phyloP scores from a whole-genome alignment of 2,329 filamentous ascomycete genomes.

The Paracoccidioides brasiliensis region DNA sequence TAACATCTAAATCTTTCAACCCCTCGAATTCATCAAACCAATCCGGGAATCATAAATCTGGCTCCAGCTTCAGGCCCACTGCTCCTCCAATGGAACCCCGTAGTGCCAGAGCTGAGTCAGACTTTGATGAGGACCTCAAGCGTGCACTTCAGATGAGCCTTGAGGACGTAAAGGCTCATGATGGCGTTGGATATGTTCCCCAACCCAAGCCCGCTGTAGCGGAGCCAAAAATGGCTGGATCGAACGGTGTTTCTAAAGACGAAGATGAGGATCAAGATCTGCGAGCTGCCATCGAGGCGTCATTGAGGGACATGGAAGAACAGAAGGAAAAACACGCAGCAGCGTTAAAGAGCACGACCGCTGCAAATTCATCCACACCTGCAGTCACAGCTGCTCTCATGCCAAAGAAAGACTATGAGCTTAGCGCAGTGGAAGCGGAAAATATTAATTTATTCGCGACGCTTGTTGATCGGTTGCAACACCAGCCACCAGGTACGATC shows the following conservation, averaged over 20 bases:
- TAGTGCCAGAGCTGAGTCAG: slow-evolving; percentile 73
- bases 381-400: slow-evolving; percentile 39
- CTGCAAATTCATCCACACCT: slow-evolving; percentile 37
- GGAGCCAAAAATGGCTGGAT: slow-evolving; percentile 27
- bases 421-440: slow-evolving; percentile 85
- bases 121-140: slow-evolving; percentile 90
- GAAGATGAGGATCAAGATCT: slow-evolving; percentile 89
- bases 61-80: slow-evolving; percentile 50
- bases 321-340: slow-evolving; percentile 87
- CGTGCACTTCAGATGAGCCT: slow-evolving; percentile 91
- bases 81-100: slow-evolving; percentile 75
- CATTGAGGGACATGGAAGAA: slow-evolving; percentile 91
- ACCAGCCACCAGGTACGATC: slow-evolving; percentile 89
- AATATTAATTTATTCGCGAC: slow-evolving; percentile 96
- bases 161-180: slow-evolving; percentile 72
- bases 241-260: slow-evolving; percentile 34
- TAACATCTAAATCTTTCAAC: slow-evolving; percentile 56
- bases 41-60: slow-evolving; percentile 29
- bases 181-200: slow-evolving; percentile 56
- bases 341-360: slow-evolving; percentile 65
- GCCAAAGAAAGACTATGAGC: slow-evolving; percentile 85
- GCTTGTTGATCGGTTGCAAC: slow-evolving; percentile 83
- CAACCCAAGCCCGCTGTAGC: slow-evolving; percentile 37
- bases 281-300: slow-evolving; percentile 89
- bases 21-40: slow-evolving; percentile 30